Conservation (phyloP, 2,329 filamentous ascomycete species). For the Fusarium solani-melongenae region DNA sequence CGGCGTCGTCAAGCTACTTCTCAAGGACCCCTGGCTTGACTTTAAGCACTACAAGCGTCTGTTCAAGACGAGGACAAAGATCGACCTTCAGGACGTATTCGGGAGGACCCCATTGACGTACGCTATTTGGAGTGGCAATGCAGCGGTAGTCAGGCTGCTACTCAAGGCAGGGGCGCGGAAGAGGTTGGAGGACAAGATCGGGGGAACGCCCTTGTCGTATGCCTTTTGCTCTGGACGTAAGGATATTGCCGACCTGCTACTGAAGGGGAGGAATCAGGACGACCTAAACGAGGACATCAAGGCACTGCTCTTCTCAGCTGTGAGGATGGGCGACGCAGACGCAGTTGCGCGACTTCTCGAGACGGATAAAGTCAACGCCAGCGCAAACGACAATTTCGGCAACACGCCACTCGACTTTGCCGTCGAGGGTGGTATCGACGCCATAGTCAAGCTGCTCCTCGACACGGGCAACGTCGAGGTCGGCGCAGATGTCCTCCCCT, state of each 20-base stretch:
- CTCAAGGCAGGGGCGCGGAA: background rate
- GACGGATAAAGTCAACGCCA: background rate
- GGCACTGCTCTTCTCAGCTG: background rate
- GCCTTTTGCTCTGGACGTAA: background rate
- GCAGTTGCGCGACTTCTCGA: conserved; percentile 15
- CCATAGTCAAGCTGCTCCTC: background rate
- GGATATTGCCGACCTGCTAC: background rate
- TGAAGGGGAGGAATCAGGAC: background rate
- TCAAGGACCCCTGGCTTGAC: background rate
- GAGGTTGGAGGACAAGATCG: background rate
- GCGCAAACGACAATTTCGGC: background rate
- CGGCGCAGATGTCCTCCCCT: background rate
- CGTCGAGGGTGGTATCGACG: background rate
- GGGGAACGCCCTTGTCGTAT: conserved; percentile 11
- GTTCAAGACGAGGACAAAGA: conserved; percentile 6
- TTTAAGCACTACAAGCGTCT: background rate
- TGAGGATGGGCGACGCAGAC: background rate
- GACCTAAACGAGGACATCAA: background rate
- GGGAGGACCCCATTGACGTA: conserved; percentile 9
- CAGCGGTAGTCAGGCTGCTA: conserved; percentile 8
- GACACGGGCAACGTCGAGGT: background rate
- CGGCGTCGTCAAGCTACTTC: conserved; percentile 1
- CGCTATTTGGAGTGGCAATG: conserved; percentile 10
- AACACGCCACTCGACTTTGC: background rate
- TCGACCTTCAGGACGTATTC: background rate